These are phyloP conservation scores for Aspergillus melleus DNA, from an alignment of 2,329 filamentous ascomycete genomes.

Conservation along the genomic window DNA sequence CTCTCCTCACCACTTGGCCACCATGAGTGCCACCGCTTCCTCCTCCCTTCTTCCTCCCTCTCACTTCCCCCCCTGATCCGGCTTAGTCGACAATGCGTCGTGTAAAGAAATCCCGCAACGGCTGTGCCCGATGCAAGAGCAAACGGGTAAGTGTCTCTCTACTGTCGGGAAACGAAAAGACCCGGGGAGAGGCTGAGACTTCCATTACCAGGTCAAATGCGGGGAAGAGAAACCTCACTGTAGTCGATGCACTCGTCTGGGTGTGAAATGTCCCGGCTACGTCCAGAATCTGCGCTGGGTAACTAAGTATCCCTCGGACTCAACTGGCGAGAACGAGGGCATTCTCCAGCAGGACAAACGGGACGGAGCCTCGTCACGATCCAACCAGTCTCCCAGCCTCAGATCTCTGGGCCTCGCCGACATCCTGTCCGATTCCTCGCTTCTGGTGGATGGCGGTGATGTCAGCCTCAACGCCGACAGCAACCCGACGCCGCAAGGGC, in stretches of 20 bases:
- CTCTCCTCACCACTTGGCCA: not conserved
- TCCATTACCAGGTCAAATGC: slow-evolving; percentile 36
- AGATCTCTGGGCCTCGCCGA: slow-evolving; percentile 6
- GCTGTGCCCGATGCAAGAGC: slow-evolving; percentile 44
- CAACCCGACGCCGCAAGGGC: slow-evolving; percentile 3
- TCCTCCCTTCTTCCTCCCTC: slow-evolving; percentile 41
- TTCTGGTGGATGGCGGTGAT: slow-evolving; percentile 10
- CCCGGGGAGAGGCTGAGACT: not conserved
- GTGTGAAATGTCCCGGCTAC: slow-evolving; percentile 40
- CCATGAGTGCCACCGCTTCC: not conserved
- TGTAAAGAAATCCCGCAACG: slow-evolving; percentile 45
- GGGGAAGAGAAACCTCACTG: slow-evolving; percentile 42
- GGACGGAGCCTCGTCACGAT: slow-evolving; percentile 6
- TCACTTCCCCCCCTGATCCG: slow-evolving; percentile 36
- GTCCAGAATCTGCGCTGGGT: slow-evolving; percentile 40
- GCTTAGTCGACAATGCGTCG: slow-evolving; percentile 45
- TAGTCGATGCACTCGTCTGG: slow-evolving; percentile 38
- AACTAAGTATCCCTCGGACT: slow-evolving; percentile 28
- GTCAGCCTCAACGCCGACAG: not conserved
- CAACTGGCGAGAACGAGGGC: slow-evolving; percentile 13
- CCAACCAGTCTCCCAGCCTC: slow-evolving; percentile 1
- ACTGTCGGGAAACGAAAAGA: not conserved
- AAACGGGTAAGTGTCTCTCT: slow-evolving; percentile 32
- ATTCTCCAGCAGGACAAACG: not conserved
- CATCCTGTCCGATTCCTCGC: slow-evolving; percentile 8